Evolutionary conservation across 805 yeast genomes (phyloP), one percentile per base, ranked within the genome.

Genomic region (Ogataea nonfermentans): DNA sequence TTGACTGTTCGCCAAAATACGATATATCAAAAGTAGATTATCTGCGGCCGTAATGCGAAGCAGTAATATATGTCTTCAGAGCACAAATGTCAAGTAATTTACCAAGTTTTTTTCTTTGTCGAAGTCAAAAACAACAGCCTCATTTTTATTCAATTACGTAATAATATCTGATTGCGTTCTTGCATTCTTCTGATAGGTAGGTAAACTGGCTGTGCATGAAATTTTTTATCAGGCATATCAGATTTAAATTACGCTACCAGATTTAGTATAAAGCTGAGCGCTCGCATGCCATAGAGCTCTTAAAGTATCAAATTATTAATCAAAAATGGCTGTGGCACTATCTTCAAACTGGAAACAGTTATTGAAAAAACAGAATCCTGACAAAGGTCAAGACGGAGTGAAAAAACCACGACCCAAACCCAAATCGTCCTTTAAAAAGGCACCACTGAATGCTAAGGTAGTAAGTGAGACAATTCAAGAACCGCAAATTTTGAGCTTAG

Each of bases 301-400:
- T 16, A 13, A 27, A 14, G 13, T 25, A 12, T 19, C 19, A 27
- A n/a, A 24, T 12, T 12, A 15, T 20, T 20, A 27, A 16, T n/a
- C 11, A 8, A 6, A 6, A 24, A 44, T 44, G 48, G 19, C 38
- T 11, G 16, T 22, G n/a, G 35, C 36, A 5, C 25, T 51, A 15
- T 48, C 57, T 4, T 47, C 57, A 1, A 57, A 55, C 29, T 55
- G 61, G 60, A 40, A 43, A 24, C 46, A 37, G 29, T 32, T 51
- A 16, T 40, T 35, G 27, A 38, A 40, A 14, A 49, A 44, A 30
- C 48, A 43, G 24, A 39, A 32, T 9, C 17, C 24, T 2, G 26
- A 36, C 19, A 26, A 30, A n/a, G 16, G 6, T 3, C 8, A 5
- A 4, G 11, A 26, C 15, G 27, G 35, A 12, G 16, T 11, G 13